Conservation (phyloP, 208 protist species). For the Leishmania tarentolae region DNA sequence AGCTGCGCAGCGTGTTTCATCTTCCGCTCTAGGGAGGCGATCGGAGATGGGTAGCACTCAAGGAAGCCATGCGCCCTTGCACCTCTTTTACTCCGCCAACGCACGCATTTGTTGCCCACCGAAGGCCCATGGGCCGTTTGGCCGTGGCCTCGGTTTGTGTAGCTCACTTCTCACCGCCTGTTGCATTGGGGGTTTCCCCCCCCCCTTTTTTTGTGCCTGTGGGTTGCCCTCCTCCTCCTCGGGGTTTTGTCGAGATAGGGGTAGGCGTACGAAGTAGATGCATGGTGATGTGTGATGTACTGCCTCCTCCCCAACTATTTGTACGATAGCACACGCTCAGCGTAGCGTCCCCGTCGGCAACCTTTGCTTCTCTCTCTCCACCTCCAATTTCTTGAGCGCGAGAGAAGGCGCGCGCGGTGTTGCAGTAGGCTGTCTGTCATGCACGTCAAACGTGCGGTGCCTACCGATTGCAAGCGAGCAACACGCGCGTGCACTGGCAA, state of each 20-base stretch:
- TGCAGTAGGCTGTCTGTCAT: too few relatives aligned
- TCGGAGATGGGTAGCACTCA: background rate
- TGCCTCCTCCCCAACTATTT: background rate
- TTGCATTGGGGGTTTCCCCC: too few relatives aligned
- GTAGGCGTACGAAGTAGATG: background rate
- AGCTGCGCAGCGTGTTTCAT: constrained; percentile 47
- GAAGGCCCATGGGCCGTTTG: background rate
- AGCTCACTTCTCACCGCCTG: too few relatives aligned
- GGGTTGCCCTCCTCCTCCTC: too few relatives aligned
- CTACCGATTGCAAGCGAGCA: background rate
- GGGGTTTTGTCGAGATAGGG: background rate
- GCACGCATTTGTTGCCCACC: background rate
- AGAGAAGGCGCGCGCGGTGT: background rate
- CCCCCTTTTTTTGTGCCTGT: too few relatives aligned
- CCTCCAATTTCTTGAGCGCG: background rate
- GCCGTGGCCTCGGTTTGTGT: background rate
- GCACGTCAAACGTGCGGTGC: background rate
- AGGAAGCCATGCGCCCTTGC: background rate
- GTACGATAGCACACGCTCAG: background rate
- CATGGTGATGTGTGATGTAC: background rate
- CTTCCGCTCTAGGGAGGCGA: constrained; percentile 1
- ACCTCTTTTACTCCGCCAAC: background rate
- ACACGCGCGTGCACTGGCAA: too few relatives aligned
- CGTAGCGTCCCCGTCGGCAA: background rate
- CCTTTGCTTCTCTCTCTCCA: background rate